Base-by-base conservation (phyloP, 352 stramenopile genomes). In the Phytopythium litorale region DNA sequence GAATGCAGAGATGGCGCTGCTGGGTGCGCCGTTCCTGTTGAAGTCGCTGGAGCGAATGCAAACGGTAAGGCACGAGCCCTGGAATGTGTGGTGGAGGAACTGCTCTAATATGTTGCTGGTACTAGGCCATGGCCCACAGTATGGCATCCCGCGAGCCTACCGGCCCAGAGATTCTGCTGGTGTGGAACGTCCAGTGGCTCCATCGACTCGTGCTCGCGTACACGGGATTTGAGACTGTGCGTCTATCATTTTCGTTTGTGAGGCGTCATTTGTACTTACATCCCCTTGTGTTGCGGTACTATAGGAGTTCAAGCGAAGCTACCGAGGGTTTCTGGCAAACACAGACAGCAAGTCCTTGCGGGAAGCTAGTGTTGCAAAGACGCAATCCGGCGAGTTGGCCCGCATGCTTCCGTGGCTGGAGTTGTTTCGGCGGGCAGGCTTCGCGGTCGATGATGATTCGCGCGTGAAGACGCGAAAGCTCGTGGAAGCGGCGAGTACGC, bases 131-230 rank as follows among this genome's bases (percentile, higher is more conserved):
- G 42, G 77, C 74, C 38, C 84, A 67, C 46, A 79, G 68, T 16
- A 81, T 89, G 71, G 75, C 78, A 1, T 89, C 81, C 8, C 81
- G 68, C 53, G 79, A 75, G 9, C 73, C 81, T 9, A 88, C 76
- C 40, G 81, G 83, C 5, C 56, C 72, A 59, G 81, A 91, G 60
- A 50, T 91, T 13, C 83, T 73, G 11, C 65, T 91, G 33, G 53
- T 84, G 12, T 92, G 83, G 83, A 83, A 82, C 49, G 56, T 89
- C 18, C 64, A 86, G 54, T 92, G 81, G 83, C 75, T 88, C 37
- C 70, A 87, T 49, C 72, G 82, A 7, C 75, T 91, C 19, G 62
- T 91, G n/a, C 83, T 75, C 25, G 63, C 79, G 1, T 90, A 80
- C 65, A 78, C 81, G 16, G 79, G 81, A 3, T 76, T 91, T 42